phyloP scores from a whole-genome alignment of 225 moss, liverwort and hornwort genomes.

The Physcomitrellopsis africana region DNA sequence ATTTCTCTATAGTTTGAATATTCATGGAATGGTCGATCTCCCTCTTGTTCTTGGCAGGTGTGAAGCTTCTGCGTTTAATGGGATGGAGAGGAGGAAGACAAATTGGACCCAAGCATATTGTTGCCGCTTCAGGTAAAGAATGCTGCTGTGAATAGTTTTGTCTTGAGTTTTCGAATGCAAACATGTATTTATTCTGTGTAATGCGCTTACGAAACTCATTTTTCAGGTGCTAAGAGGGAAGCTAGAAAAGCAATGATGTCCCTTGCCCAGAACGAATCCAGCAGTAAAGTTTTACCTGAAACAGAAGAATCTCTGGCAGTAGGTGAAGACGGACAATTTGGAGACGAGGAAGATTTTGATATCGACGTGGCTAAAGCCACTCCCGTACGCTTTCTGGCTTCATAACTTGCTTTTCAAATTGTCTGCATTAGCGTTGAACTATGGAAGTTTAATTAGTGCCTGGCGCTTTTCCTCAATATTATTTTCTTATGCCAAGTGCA shows the following conservation, averaged over 20 bases:
- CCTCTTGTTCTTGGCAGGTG: conserved; percentile 53
- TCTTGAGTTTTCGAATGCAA: neutral
- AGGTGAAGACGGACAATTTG: conserved; percentile 37
- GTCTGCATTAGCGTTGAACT: neutral
- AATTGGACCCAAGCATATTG: conserved; percentile 67
- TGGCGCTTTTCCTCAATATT: conserved; percentile 21
- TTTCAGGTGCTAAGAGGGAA: conserved; percentile 68
- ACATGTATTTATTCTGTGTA: conserved; percentile 9
- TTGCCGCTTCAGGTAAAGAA: conserved; percentile 67
- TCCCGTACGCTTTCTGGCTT: conserved; percentile 55
- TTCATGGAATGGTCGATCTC: conserved; percentile 15
- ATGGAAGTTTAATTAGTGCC: conserved; percentile 6
- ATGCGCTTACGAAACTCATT: conserved; percentile 24
- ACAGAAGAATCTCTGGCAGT: conserved; percentile 25
- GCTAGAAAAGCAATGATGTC: conserved; percentile 80
- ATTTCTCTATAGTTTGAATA: conserved; percentile 17
- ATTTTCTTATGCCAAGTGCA: conserved; percentile 11
- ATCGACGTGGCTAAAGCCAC: conserved; percentile 53
- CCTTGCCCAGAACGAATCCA: conserved; percentile 53
- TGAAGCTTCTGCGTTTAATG: conserved; percentile 86
- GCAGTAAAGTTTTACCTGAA: conserved; percentile 31
- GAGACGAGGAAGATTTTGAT: conserved; percentile 43
- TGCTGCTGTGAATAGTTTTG: conserved; percentile 22
- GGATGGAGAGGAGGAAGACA: conserved; percentile 85
- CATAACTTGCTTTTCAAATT: conserved; percentile 10